A percentile compares a stretch with the other conserved stretches of the same genome.
Evolutionary conservation across 1,139 yeast genomes (phyloP).

Genomic region (Saccharomycopsis hybrid): DNA sequence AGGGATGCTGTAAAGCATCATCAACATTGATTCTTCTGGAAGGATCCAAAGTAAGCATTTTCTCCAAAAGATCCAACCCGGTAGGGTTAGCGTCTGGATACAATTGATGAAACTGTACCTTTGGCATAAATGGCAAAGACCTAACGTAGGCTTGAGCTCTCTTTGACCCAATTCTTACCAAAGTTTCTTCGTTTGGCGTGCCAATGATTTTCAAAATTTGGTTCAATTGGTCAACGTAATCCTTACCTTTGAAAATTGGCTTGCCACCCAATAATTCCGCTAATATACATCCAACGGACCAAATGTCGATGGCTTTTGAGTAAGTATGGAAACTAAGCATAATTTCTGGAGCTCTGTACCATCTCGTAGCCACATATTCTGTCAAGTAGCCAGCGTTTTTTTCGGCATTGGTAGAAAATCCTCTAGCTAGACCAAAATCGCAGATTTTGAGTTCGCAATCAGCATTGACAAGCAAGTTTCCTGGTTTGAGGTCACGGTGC

Average conservation of each 20-base stretch:
- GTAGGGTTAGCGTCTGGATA: conserved; percentile 84
- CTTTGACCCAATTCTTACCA: conserved; percentile 77
- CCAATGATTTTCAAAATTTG: conserved; percentile 83
- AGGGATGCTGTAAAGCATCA: conserved; percentile 85
- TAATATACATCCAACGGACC: conserved; percentile 96
- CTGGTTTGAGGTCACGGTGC: conserved; percentile 93
- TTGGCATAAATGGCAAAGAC: conserved; percentile 76
- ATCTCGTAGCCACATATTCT: conserved; percentile 94
- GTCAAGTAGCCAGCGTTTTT: conserved; percentile 89
- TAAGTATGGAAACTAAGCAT: conserved; percentile 90
- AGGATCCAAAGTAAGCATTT: conserved; percentile 86
- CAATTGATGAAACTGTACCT: conserved; percentile 63
- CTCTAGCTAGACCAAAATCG: conserved; percentile 95
- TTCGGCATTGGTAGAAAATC: conserved; percentile 71
- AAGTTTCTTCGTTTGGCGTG: conserved; percentile 81
- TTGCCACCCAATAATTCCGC: conserved; percentile 91
- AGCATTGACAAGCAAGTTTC: conserved; percentile 85
- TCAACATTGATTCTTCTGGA: conserved; percentile 80
- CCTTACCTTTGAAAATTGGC: conserved; percentile 90
- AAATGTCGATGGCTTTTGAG: conserved; percentile 91
- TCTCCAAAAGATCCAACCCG: conserved; percentile 76
- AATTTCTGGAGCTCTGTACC: conserved; percentile 98
- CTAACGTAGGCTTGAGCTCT: conserved; percentile 92
- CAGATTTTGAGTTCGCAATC: conserved; percentile 95
- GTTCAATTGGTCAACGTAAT: conserved; percentile 91